Evolutionary conservation across 148 eudicot species (phyloP), one percentile per base, ranked within the genome.

Genomic region (Persicaria maculosa): DNA sequence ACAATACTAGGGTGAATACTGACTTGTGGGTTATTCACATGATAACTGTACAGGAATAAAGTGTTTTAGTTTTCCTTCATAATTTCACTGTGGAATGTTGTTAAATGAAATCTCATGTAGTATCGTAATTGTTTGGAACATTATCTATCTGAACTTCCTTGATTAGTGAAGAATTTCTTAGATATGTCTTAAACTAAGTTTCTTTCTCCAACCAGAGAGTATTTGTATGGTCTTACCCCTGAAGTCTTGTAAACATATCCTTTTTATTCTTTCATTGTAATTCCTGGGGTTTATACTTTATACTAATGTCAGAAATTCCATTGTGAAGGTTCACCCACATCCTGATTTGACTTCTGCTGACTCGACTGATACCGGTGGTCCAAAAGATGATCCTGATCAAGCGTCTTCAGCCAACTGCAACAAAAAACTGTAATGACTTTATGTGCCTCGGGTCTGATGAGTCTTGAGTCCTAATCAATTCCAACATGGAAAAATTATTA

Each of bases 311-410:
- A 44, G 25, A 17, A 6, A 44, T 47, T 47, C 6, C 61, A 55
- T 47, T 50, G 19, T 72, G 79, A 83, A 93, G 98, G 98, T 93
- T 81, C 75, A 80, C 76, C 83, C 93, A 8, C 25, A 65, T 36
- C 68, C 84, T 75, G 91, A 87, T 76, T 88, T 78, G 44, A 85
- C 79, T 77, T 68, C 88, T 11, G 43, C 74, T 72, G 55, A 72
- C 20, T 19, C 72, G 25, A 52, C 4, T 69, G 50, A 69, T 47
- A 7, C 48, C 45, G 45, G 47, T 17, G 16, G 74, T 72, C n/a
- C 59, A 48, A 36, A 72, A 78, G 75, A 77, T 19, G 86, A 84
- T 77, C 79, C 69, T 54, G 76, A 76, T 50, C 83, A 77, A 72
- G 75, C 81, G 62, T 78, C 81, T 44, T 68, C 81, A 50, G 61